A percentile compares a stretch with the other conserved stretches of the same genome.
Evolutionary conservation across 495 filamentous ascomycete genomes (phyloP).

Genomic region (Thozetella sp.): DNA sequence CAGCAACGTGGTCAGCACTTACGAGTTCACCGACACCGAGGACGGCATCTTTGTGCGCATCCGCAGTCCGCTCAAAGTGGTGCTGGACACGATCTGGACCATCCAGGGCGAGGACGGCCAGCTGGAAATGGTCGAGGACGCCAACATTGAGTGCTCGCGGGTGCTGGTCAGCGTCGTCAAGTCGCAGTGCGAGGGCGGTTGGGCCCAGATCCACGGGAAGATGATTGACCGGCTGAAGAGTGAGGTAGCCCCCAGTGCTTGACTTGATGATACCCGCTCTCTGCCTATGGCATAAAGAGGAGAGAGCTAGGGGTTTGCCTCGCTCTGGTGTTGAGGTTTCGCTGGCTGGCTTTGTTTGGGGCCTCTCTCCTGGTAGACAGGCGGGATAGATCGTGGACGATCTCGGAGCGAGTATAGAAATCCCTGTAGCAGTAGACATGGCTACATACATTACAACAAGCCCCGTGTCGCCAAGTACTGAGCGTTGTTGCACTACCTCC

Average conservation of each 20-base stretch:
- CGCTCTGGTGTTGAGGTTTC: too few species aligned
- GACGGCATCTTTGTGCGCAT: slow-evolving; percentile 46
- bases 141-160: slow-evolving; percentile 38
- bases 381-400: too few species aligned
- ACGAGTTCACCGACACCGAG: slow-evolving; percentile 40
- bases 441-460: too few species aligned
- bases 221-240: slow-evolving; percentile 34
- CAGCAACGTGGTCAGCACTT: slow-evolving; percentile 43
- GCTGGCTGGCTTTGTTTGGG: too few species aligned
- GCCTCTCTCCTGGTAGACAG: too few species aligned
- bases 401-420: too few species aligned
- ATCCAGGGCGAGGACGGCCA: slow-evolving; percentile 19
- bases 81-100: slow-evolving; percentile 48
- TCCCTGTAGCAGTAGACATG: too few species aligned
- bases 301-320: background rate
- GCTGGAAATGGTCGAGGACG: slow-evolving; percentile 38
- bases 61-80: slow-evolving; percentile 40
- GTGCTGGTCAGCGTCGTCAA: slow-evolving; percentile 41
- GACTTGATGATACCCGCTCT: background rate
- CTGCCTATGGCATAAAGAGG: background rate
- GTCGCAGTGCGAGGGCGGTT: slow-evolving; percentile 40
- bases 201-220: slow-evolving; percentile 41
- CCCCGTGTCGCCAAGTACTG: too few species aligned
- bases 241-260: slow-evolving; percentile 2
- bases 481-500: too few species aligned